phyloP scores from a whole-genome alignment of 768 basidiomycete species.

The Hemileccinum rubropunctum region DNA sequence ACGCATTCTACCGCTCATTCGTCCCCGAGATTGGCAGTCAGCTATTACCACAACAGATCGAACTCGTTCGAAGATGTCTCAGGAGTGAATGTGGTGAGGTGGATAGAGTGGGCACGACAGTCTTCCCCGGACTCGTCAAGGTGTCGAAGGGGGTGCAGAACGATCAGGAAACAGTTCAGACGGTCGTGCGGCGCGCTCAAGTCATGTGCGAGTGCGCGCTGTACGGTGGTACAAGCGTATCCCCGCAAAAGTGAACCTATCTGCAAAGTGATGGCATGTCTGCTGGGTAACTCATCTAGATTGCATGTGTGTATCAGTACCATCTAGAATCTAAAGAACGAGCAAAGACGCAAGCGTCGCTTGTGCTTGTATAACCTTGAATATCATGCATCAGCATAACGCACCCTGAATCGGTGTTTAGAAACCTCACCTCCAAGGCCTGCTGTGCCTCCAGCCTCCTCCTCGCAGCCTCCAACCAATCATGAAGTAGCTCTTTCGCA shows the following conservation, averaged over 20 bases:
- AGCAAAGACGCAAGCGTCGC: slow-evolving; percentile 80
- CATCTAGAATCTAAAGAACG: slow-evolving; percentile 50
- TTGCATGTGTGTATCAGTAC: slow-evolving; percentile 18
- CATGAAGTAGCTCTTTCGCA: slow-evolving; percentile 66
- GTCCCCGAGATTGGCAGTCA: slow-evolving; percentile 78
- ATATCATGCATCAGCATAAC: slow-evolving; percentile 9
- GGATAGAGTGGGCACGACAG: slow-evolving; percentile 77
- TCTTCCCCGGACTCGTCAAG: slow-evolving; percentile 88
- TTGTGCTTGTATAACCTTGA: slow-evolving; percentile 79
- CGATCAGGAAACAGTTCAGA: slow-evolving; percentile 53
- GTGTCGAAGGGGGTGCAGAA: slow-evolving; percentile 46
- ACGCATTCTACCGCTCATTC: slow-evolving; percentile 84
- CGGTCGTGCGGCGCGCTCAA: slow-evolving; percentile 79
- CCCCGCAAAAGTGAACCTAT: slow-evolving; percentile 1
- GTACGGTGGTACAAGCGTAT: slow-evolving; percentile 9
- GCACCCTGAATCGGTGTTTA: not conserved
- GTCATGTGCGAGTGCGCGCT: slow-evolving; percentile 86
- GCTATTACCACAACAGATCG: slow-evolving; percentile 76
- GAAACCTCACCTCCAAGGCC: slow-evolving; percentile 67
- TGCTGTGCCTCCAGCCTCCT: slow-evolving; percentile 88
- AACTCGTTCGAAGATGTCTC: slow-evolving; percentile 80
- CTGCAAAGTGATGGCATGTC: not conserved
- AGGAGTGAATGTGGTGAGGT: slow-evolving; percentile 70
- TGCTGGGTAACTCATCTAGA: slow-evolving; percentile 17
- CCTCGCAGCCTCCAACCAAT: slow-evolving; percentile 92